These are phyloP conservation scores for Plicaturopsis crispa DNA, from an alignment of 768 basidiomycete species.

Conservation along the genomic window DNA sequence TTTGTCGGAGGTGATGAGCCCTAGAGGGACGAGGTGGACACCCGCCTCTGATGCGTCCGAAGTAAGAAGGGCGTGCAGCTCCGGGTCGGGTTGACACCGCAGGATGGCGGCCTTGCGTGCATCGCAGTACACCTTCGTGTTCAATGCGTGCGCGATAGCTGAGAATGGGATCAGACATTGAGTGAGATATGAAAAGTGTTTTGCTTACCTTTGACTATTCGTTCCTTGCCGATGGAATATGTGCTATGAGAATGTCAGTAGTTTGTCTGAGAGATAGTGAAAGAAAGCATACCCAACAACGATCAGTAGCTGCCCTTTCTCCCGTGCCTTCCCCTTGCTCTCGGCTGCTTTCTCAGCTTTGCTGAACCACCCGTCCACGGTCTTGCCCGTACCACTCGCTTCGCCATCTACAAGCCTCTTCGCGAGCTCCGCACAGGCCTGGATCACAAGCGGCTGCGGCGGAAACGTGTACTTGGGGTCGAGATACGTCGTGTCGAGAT, in stretches of 20 bases:
- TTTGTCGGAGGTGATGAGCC: constrained; percentile 65
- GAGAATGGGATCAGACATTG: neutral
- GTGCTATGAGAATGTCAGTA: constrained; percentile 44
- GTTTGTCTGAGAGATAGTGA: neutral
- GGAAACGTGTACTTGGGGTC: constrained; percentile 95
- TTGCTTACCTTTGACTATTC: constrained; percentile 82
- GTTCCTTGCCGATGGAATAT: constrained; percentile 96
- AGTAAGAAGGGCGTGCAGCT: constrained; percentile 73
- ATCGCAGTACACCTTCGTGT: constrained; percentile 86
- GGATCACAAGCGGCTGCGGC: constrained; percentile 89
- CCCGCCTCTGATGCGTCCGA: constrained; percentile 65
- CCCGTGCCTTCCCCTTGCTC: constrained; percentile 27
- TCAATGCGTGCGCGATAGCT: constrained; percentile 82
- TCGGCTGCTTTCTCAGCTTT: constrained; percentile 12
- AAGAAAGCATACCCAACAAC: constrained; percentile 56
- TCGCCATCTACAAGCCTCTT: constrained; percentile 41
- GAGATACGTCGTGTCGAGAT: constrained; percentile 94
- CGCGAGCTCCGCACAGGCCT: constrained; percentile 85
- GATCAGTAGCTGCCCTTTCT: constrained; percentile 40
- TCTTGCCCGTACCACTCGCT: constrained; percentile 12
- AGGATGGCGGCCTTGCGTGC: constrained; percentile 75
- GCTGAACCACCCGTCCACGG: constrained; percentile 47
- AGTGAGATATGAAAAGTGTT: neutral
- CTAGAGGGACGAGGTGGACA: constrained; percentile 83
- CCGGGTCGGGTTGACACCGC: constrained; percentile 77